phyloP scores from a whole-genome alignment of 2,329 filamentous ascomycete genomes.

The Arthrobotrys megalospora region DNA sequence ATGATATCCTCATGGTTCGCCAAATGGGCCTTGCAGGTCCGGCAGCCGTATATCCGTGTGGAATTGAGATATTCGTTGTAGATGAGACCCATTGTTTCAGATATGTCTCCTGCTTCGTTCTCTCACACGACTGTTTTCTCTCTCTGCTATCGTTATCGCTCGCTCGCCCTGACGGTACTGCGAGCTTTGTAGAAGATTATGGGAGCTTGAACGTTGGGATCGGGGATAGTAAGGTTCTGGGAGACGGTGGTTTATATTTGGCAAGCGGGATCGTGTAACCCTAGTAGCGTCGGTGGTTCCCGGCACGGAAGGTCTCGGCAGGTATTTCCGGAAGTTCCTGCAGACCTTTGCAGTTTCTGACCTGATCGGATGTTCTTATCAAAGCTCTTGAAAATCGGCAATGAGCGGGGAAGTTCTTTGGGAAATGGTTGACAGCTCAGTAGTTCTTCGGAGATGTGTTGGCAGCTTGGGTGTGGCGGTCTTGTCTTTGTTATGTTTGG shows the following conservation, averaged over 20 bases:
- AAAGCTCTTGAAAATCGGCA: neutral
- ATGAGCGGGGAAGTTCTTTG: constrained; percentile 9
- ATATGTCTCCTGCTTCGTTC: constrained; percentile 59
- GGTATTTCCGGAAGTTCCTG: constrained; percentile 20
- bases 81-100: constrained; percentile 80
- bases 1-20: constrained; percentile 97
- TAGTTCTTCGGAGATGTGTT: constrained; percentile 17
- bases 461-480: constrained; percentile 9
- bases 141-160: constrained; percentile 10
- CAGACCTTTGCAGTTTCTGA: neutral
- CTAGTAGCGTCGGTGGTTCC: constrained; percentile 25
- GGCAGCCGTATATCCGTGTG: constrained; percentile 91
- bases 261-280: constrained; percentile 18
- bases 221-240: constrained; percentile 8
- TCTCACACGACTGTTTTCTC: neutral
- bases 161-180: neutral
- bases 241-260: constrained; percentile 7
- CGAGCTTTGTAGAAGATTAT: neutral
- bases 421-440: neutral
- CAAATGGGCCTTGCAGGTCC: constrained; percentile 94
- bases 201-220: neutral
- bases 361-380: neutral
- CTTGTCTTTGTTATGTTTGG: constrained; percentile 25
- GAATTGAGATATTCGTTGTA: constrained; percentile 94
- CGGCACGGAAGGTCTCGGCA: constrained; percentile 26